Percentiles rank a stretch among this genome's conserved stretches.
Evolutionary conservation across 108 stramenopile genomes (phyloP).

Genomic region (Pseudonitzschia multistriata): DNA sequence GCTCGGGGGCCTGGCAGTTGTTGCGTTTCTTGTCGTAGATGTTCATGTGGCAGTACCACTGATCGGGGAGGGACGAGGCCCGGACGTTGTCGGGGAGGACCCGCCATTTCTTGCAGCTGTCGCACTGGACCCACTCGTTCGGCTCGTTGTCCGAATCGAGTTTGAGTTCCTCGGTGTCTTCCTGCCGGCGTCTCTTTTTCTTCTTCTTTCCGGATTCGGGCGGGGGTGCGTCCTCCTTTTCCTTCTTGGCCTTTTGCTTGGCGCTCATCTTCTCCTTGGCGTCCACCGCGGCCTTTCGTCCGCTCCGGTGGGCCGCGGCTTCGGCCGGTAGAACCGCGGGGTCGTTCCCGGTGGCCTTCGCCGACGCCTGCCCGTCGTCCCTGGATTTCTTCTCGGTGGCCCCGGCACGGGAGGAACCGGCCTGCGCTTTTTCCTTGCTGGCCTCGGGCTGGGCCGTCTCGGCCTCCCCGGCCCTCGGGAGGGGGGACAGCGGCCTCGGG

Average conservation of each 20-base stretch:
- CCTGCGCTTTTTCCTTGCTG: neutral
- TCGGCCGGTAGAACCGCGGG: too few relatives aligned
- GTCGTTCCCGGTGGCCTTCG: too few relatives aligned
- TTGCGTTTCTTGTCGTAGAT: conserved; percentile 62
- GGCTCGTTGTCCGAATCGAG: neutral
- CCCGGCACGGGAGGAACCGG: neutral
- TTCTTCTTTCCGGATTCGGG: conserved; percentile 42
- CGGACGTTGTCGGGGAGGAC: conserved; percentile 65
- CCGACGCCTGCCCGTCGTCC: conserved; percentile 8
- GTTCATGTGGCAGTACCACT: conserved; percentile 89
- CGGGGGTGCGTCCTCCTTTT: conserved; percentile 23
- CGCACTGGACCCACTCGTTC: conserved; percentile 88
- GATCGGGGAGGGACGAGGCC: conserved; percentile 61
- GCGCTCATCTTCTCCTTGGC: conserved; percentile 6
- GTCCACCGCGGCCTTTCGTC: conserved; percentile 52
- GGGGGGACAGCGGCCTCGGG: conserved; percentile 8
- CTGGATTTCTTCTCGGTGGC: conserved; percentile 1
- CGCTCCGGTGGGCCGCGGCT: conserved; percentile 68
- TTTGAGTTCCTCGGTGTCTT: conserved; percentile 32
- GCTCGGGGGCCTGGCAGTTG: conserved; percentile 68
- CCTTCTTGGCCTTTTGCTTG: neutral
- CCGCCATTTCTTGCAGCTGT: conserved; percentile 85
- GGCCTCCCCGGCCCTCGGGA: neutral
- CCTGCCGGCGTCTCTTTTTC: conserved; percentile 40
- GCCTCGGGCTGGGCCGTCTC: neutral